Evolutionary conservation across 2,329 filamentous ascomycete genomes (phyloP), one percentile per base, ranked within the genome.

Genomic region (Penicillium sp.): DNA sequence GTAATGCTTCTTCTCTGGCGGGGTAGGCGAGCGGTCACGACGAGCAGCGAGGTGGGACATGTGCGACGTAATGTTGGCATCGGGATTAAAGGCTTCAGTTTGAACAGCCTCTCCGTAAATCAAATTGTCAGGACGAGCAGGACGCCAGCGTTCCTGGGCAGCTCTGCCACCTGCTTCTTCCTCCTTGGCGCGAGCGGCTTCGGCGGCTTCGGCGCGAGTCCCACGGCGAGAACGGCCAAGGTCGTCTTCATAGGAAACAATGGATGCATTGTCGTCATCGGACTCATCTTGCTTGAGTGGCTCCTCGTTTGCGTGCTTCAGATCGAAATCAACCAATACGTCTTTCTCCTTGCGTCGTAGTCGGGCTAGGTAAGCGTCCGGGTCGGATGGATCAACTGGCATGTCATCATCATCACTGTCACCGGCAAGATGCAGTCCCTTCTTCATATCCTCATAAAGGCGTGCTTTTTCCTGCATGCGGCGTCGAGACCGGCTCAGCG

Each of bases 391-490:
- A 25, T 66, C 65, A 17, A 66, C 60, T 9, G 56, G 55, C 53
- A 60, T 61, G 44, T 73, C 69, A 3, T 75, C 75, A 9, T 75
- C 73, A 23, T 73, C 70, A 27, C 69, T 70, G 27, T 67, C 68
- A 1, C 62, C 70, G 2, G 83, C 80, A n/a, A 90, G 79, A 74
- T 90, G 87, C 70, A 96, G 88, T n/a, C 93, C 93, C 35, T 90
- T 84, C 75, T 96, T 96, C 86, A 99, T 88, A 38, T 90, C 89
- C 7, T 89, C 87, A 75, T 99, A 99, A 2, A 94, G 77, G 5
- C 89, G 85, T 4, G 90, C 91, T 75, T 99, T 99, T 77, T 92
- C 89, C 70, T 96, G 88, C 88, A 99, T 90, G 70, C 87, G 90
- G 63, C 88, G 84, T 73, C 88, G 89, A 23, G 90, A 89, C 56